Conservation (phyloP, 1,284 basidiomycete genomes). For the Sanghuangporus weigelae region DNA sequence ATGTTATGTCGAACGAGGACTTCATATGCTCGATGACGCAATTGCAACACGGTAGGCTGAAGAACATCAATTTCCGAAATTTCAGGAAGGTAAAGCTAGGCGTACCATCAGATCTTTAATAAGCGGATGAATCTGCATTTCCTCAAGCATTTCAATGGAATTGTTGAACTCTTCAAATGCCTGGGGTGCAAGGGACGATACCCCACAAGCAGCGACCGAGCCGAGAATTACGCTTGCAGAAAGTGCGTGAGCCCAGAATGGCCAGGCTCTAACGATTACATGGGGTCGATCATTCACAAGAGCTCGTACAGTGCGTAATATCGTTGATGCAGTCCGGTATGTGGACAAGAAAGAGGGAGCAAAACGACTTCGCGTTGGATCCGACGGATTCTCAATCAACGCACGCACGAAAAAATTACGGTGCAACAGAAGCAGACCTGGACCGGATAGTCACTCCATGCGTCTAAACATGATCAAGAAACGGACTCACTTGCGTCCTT, state of each 20-base stretch:
- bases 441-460: not conserved
- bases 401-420: constrained; percentile 16
- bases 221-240: constrained; percentile 30
- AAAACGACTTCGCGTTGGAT: constrained; percentile 15
- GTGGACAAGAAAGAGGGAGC: constrained; percentile 14
- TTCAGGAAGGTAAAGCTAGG: not conserved
- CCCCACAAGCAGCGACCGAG: constrained; percentile 18
- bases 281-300: not conserved
- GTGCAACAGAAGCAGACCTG: constrained; percentile 14
- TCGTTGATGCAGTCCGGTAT: constrained; percentile 2
- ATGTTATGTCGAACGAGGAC: too few relatives aligned
- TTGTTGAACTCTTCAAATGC: constrained; percentile 20
- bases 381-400: constrained; percentile 8
- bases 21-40: too few relatives aligned
- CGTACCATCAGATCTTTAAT: constrained; percentile 6
- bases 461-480: not conserved
- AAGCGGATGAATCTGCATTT: constrained; percentile 14
- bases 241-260: constrained; percentile 35
- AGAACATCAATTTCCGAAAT: too few relatives aligned
- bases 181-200: constrained; percentile 14
- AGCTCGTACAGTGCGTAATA: constrained; percentile 1
- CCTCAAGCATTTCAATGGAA: constrained; percentile 19
- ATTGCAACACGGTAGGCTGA: too few relatives aligned
- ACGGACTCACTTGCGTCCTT: not conserved
- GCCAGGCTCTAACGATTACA: constrained; percentile 29